phyloP scores from a whole-genome alignment of 495 filamentous ascomycete genomes.

The Aspergillus panamensis region DNA sequence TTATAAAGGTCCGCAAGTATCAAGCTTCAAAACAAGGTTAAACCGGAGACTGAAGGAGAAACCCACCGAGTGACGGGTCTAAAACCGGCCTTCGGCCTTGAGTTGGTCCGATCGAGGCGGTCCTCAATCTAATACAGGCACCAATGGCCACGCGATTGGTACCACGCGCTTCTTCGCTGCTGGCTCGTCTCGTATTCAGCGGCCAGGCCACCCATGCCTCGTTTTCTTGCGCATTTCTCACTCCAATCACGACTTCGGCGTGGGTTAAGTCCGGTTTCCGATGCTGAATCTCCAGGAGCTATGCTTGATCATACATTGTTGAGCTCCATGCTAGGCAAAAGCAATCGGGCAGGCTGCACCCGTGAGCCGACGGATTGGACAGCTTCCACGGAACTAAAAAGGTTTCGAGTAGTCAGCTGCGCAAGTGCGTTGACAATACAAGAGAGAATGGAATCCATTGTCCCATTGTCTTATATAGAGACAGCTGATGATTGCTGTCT shows the following conservation, averaged over 20 bases:
- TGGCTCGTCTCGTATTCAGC: not conserved
- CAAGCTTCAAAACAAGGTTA: no score
- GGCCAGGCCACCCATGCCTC: not conserved
- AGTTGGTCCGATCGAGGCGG: no score
- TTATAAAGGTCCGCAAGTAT: no score
- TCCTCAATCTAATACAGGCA: not conserved
- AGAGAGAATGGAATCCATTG: no score
- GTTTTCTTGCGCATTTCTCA: not conserved
- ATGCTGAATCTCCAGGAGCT: not conserved
- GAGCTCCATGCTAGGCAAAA: not conserved
- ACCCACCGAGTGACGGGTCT: no score
- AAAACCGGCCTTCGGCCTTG: no score
- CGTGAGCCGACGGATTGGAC: not conserved
- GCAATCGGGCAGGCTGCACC: not conserved
- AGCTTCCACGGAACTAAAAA: not conserved
- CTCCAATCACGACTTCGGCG: not conserved
- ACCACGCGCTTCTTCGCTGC: not conserved
- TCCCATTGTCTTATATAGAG: no score
- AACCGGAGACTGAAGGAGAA: no score
- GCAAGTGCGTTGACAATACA: no score
- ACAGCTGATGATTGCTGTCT: no score
- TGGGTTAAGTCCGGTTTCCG: not conserved
- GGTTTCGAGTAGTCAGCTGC: no score
- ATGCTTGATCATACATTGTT: not conserved
- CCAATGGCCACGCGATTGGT: not conserved